Conservation (phyloP, 495 filamentous ascomycete species). For the Penicillium cinerascens region DNA sequence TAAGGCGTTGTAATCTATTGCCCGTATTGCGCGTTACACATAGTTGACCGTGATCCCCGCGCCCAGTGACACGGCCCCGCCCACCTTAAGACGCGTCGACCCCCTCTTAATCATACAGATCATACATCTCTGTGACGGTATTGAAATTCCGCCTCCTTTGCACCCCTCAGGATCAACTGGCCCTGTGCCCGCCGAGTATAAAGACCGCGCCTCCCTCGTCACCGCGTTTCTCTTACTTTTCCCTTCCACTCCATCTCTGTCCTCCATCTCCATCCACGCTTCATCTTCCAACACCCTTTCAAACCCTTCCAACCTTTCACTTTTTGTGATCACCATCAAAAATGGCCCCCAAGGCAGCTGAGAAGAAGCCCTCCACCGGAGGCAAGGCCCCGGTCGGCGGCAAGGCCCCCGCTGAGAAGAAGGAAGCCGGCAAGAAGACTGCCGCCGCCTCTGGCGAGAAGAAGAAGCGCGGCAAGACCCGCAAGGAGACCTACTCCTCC, state of each 20-base stretch:
- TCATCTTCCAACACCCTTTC: conserved; percentile 25
- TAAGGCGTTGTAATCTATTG: conserved; percentile 28
- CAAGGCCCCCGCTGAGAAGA: conserved; percentile 92
- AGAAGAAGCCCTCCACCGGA: conserved; percentile 95
- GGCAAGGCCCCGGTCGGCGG: conserved; percentile 90
- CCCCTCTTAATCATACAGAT: conserved; percentile 48
- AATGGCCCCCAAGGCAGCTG: conserved; percentile 92
- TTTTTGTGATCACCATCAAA: conserved; percentile 48
- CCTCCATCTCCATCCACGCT: conserved; percentile 31
- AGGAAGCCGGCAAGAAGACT: conserved; percentile 99
- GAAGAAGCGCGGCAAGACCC: conserved; percentile 99
- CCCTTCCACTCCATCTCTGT: conserved; percentile 24
- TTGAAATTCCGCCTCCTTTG: conserved; percentile 50
- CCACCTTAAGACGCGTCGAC: conserved; percentile 24
- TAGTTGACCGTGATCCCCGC: conserved; percentile 18
- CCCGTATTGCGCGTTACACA: not conserved
- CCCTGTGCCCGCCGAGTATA: conserved; percentile 46
- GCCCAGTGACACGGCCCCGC: not conserved
- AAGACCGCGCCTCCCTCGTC: conserved; percentile 47
- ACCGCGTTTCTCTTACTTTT: conserved; percentile 43
- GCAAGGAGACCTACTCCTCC: conserved; percentile 99
- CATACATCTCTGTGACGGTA: conserved; percentile 44
- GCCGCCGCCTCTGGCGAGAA: conserved; percentile 86
- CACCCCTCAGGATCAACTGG: conserved; percentile 43
- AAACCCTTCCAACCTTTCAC: conserved; percentile 13